These are phyloP conservation scores for Millerago galiae DNA, from an alignment of 805 yeast genomes.

Conservation along the genomic window DNA sequence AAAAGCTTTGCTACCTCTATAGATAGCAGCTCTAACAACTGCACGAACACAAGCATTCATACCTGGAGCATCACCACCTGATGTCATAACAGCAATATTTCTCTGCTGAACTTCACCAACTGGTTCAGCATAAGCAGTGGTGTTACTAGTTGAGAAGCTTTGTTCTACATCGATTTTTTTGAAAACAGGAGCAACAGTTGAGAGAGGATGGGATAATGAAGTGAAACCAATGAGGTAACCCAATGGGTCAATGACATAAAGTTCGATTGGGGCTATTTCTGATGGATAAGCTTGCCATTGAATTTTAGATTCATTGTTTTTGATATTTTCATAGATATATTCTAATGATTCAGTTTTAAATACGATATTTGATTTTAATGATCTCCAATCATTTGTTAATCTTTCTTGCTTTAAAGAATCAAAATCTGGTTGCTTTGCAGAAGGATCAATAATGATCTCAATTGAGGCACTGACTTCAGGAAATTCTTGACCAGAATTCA, in stretches of 20 bases:
- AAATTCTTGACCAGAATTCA: constrained; percentile 26
- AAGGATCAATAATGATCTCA: constrained; percentile 20
- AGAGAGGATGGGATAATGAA: constrained; percentile 48
- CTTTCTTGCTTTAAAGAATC: constrained; percentile 24
- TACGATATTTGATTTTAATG: constrained; percentile 35
- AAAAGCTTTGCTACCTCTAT: constrained; percentile 78
- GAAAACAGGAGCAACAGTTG: constrained; percentile 36
- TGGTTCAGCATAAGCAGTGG: constrained; percentile 10
- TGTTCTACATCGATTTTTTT: constrained; percentile 4
- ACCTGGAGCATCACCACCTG: constrained; percentile 99
- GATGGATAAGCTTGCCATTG: constrained; percentile 62
- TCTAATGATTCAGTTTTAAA: constrained; percentile 27
- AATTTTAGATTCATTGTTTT: constrained; percentile 16
- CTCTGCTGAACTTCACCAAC: constrained; percentile 3
- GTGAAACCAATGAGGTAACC: constrained; percentile 82
- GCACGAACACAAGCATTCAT: constrained; percentile 96
- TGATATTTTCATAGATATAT: constrained; percentile 22
- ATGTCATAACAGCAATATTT: constrained; percentile 90
- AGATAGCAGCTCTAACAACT: constrained; percentile 86
- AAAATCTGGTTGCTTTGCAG: constrained; percentile 19
- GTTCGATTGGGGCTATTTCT: constrained; percentile 66
- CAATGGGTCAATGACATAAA: constrained; percentile 76
- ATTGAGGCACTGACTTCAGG: constrained; percentile 25
- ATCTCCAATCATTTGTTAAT: constrained; percentile 42
- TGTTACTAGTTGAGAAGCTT: constrained; percentile 12